Evolutionary conservation across 148 eudicot genomes (phyloP).

Genomic region (Silene conica): DNA sequence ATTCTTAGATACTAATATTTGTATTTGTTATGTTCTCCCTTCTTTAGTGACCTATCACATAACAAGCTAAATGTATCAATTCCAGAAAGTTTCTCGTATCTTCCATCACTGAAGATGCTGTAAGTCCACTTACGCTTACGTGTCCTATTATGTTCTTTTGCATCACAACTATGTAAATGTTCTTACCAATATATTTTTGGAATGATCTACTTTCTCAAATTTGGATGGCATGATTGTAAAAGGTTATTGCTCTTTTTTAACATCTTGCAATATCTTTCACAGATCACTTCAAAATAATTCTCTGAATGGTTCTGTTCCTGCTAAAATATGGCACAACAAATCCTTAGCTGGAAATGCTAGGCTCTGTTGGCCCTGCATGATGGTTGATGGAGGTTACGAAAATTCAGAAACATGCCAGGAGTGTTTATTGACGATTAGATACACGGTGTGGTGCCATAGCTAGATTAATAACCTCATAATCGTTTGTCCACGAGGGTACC

Average conservation of each 20-base stretch:
- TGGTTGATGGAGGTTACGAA: no score
- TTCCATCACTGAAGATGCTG: constrained; percentile 73
- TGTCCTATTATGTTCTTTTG: not conserved
- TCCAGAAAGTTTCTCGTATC: constrained; percentile 54
- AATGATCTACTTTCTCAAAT: not conserved
- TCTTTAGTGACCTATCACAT: constrained; percentile 55
- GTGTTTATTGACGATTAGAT: no score
- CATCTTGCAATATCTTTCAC: constrained; percentile 16
- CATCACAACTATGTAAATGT: not conserved
- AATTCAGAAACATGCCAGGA: no score
- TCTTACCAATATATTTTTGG: not conserved
- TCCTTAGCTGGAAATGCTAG: constrained; percentile 38
- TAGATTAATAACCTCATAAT: no score
- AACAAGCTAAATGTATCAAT: constrained; percentile 71
- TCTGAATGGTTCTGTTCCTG: constrained; percentile 60
- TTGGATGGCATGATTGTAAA: not conserved
- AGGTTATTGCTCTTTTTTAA: not conserved
- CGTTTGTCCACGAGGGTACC: no score
- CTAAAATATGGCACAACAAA: constrained; percentile 60
- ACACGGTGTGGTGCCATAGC: no score
- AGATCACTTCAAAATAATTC: constrained; percentile 62
- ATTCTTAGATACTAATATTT: not conserved
- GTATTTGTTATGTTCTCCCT: not conserved
- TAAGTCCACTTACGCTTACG: constrained; percentile 31
- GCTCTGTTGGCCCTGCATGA: no score